Evolutionary conservation across 768 basidiomycete genomes (phyloP).

Genomic region (Crucibulum laeve): DNA sequence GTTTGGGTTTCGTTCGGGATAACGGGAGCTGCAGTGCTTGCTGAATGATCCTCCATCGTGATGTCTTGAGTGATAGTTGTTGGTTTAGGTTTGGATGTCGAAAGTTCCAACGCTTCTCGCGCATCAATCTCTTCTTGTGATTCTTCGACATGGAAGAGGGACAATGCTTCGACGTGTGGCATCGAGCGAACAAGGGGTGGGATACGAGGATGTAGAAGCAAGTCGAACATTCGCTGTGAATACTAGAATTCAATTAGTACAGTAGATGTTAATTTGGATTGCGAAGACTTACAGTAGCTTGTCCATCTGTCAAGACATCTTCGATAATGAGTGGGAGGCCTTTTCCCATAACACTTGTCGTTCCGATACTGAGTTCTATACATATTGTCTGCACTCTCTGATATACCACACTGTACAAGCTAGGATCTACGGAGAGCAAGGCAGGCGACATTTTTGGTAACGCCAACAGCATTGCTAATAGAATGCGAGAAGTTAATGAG

Average conservation of each 20-base stretch:
- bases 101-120: conserved; percentile 37
- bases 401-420: conserved; percentile 41
- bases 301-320: conserved; percentile 22
- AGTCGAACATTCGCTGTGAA: conserved; percentile 40
- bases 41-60: conserved; percentile 16
- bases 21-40: conserved; percentile 1
- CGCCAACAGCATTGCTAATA: conserved; percentile 53
- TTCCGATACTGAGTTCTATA: conserved; percentile 47
- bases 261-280: not conserved
- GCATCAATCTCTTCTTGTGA: conserved; percentile 53
- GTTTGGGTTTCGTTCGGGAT: not conserved
- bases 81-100: conserved; percentile 8
- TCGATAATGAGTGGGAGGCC: conserved; percentile 52
- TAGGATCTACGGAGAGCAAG: conserved; percentile 47
- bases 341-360: conserved; percentile 56
- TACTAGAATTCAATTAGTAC: conserved; percentile 10
- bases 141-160: conserved; percentile 62
- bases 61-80: conserved; percentile 15
- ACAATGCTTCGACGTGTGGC: conserved; percentile 57
- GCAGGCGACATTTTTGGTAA: conserved; percentile 54
- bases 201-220: conserved; percentile 74
- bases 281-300: conserved; percentile 19
- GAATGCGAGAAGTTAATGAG: conserved; percentile 54
- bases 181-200: conserved; percentile 70
- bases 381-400: conserved; percentile 43